These are phyloP conservation scores for Cryptococcus sp. DNA, from an alignment of 1,284 basidiomycete species.

Conservation along the genomic window DNA sequence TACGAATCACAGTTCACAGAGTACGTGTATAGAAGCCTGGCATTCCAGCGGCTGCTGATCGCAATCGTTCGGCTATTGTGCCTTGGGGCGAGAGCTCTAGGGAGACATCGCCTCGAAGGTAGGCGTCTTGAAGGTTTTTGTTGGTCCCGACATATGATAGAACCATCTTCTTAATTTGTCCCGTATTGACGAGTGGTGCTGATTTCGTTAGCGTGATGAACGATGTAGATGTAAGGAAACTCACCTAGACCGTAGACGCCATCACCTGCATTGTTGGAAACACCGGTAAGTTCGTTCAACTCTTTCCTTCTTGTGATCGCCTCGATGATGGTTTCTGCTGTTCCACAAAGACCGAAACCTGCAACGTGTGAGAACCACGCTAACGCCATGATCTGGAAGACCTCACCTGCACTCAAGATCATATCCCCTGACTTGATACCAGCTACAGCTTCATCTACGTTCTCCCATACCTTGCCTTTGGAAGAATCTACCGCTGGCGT, in stretches of 20 bases:
- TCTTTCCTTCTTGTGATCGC: slow-evolving; percentile 71
- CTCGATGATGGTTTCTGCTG: slow-evolving; percentile 72
- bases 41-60: slow-evolving; percentile 89
- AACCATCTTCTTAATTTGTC: slow-evolving; percentile 75
- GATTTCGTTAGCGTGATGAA: neutral
- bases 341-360: slow-evolving; percentile 47
- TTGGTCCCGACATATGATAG: slow-evolving; percentile 74
- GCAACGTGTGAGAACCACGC: neutral
- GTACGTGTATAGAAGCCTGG: slow-evolving; percentile 96
- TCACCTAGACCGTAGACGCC: slow-evolving; percentile 72
- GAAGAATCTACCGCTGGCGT: slow-evolving; percentile 18
- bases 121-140: slow-evolving; percentile 55
- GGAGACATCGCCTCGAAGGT: slow-evolving; percentile 73
- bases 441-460: slow-evolving; percentile 72
- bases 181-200: slow-evolving; percentile 71
- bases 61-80: slow-evolving; percentile 85
- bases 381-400: neutral
- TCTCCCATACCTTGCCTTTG: slow-evolving; percentile 65
- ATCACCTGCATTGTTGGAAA: slow-evolving; percentile 84
- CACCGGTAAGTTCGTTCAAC: slow-evolving; percentile 67
- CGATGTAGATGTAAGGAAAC: slow-evolving; percentile 20
- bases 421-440: slow-evolving; percentile 74
- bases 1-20: no score
- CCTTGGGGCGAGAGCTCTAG: slow-evolving; percentile 86
- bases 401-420: slow-evolving; percentile 71